Evolutionary conservation across 2,329 filamentous ascomycete species (phyloP), one percentile per base, ranked within the genome.

Genomic region (Cyphellophora europaea): DNA sequence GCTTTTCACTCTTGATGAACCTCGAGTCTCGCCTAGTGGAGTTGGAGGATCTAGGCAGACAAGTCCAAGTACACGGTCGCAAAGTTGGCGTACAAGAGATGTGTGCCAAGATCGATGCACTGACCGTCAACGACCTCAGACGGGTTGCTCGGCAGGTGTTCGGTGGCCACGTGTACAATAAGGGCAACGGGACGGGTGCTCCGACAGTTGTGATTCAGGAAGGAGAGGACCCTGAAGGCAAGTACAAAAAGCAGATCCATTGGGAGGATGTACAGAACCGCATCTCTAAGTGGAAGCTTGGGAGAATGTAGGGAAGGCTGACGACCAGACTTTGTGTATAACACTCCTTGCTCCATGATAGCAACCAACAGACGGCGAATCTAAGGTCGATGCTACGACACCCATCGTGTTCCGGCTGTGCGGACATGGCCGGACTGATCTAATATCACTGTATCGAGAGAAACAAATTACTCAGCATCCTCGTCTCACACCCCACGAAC

Each of bases 1-100:
- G 88, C 27, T 88, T 80, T 11, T 83, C 77, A 38, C 69, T 98
- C 27, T 72, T 98, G 32, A 98, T 98, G 91, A 98, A 98, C 62
- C 75, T 98, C 17, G 91, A 98, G 65, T 87, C 79, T 49, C 74
- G 91, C 41, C 95, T 98, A 87, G 87, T 98, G 6, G 91, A 96
- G 65, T 73, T 98, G 5, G 91, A 98, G 62, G 91, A 98, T 56
- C 71, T 98, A 0, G 91, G 91, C 14, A 69, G 91, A 43, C 89
- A 95, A 58, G 86, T 98, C 8, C 91, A 96, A 66, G 85, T 95
- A n/a, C 88, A 96, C 55, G 91, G 89, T 14, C 75, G 77, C 47
- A 94, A 95, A 65, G 76, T 96, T 5, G 82, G 89, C 2, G 88
- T 95, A 5, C 76, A 77, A 47, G 88, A 96, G 55, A 96, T 98